Evolutionary conservation across 108 stramenopile species (phyloP).

Genomic region (Discostella pseudostelligera): DNA sequence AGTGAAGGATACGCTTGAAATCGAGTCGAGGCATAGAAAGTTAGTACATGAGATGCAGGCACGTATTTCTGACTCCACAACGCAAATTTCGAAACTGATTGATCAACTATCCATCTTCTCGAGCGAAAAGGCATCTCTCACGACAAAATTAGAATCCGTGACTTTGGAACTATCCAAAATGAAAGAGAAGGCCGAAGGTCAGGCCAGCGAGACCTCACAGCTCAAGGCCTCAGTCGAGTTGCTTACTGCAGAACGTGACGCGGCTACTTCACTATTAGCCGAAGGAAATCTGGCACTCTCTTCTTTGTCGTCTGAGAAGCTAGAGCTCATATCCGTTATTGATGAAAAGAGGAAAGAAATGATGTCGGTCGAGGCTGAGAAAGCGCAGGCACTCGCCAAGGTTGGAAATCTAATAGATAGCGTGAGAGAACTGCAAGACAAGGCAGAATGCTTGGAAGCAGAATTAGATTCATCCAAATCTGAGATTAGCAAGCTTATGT

Average conservation of each 20-base stretch:
- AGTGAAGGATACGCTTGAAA: neutral
- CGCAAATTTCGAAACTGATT: constrained; percentile 7
- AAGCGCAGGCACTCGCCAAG: constrained; percentile 6
- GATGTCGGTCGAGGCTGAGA: neutral
- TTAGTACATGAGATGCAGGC: neutral
- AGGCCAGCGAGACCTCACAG: constrained; percentile 6
- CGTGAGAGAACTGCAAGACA: constrained; percentile 2
- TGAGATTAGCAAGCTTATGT: neutral
- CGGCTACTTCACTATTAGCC: constrained; percentile 1
- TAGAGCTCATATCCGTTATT: neutral
- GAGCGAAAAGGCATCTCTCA: neutral
- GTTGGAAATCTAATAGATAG: neutral
- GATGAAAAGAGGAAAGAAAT: neutral
- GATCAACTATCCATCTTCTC: constrained; percentile 7
- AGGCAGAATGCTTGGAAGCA: neutral
- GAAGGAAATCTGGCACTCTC: neutral
- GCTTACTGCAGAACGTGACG: constrained; percentile 8
- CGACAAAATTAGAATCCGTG: constrained; percentile 3
- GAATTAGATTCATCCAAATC: constrained; percentile 12
- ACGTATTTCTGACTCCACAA: constrained; percentile 6
- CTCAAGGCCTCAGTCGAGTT: constrained; percentile 6
- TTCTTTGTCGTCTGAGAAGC: constrained; percentile 6
- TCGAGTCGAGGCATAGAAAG: constrained; percentile 3
- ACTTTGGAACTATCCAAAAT: constrained; percentile 3
- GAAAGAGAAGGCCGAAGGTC: constrained; percentile 8